phyloP scores from a whole-genome alignment of 768 basidiomycete genomes.

The Pholiota conissans region DNA sequence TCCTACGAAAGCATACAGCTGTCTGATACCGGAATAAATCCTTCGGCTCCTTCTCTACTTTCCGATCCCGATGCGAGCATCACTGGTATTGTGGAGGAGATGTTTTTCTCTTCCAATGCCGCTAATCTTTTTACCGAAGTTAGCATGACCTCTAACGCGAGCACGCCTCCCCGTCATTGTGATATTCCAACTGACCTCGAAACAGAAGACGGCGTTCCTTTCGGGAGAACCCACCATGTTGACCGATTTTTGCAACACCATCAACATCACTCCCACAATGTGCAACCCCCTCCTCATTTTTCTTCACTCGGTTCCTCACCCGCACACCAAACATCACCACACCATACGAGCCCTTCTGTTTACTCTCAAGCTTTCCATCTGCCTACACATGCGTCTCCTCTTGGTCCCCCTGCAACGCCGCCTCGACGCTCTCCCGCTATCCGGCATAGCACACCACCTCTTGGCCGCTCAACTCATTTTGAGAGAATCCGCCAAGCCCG shows the following conservation, averaged over 20 bases:
- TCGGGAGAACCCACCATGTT: conserved; percentile 63
- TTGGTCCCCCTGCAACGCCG: conserved; percentile 34
- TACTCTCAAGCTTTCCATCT: conserved; percentile 29
- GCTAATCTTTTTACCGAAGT: conserved; percentile 21
- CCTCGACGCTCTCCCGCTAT: conserved; percentile 31
- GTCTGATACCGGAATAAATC: conserved; percentile 38
- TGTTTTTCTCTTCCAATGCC: conserved; percentile 50
- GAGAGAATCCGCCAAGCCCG: conserved; percentile 30
- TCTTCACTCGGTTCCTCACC: conserved; percentile 27
- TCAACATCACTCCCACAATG: conserved; percentile 33
- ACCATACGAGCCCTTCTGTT: conserved; percentile 15
- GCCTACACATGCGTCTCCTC: conserved; percentile 32
- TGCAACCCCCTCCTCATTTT: conserved; percentile 30
- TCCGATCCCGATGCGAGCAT: conserved; percentile 58
- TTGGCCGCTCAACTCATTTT: conserved; percentile 34
- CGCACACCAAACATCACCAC: conserved; percentile 19
- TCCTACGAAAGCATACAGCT: conserved; percentile 48
- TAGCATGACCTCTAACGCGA: conserved; percentile 22
- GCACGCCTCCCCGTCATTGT: conserved; percentile 43
- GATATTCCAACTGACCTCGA: conserved; percentile 57
- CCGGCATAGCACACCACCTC: conserved; percentile 36
- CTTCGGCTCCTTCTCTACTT: conserved; percentile 32
- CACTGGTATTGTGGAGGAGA: conserved; percentile 70
- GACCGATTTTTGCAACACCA: conserved; percentile 51
- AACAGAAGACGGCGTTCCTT: conserved; percentile 62